A percentile compares a stretch with the other conserved stretches of the same genome.
Evolutionary conservation across 1,284 basidiomycete genomes (phyloP).

Genomic region (Apiotrichum domesticum): DNA sequence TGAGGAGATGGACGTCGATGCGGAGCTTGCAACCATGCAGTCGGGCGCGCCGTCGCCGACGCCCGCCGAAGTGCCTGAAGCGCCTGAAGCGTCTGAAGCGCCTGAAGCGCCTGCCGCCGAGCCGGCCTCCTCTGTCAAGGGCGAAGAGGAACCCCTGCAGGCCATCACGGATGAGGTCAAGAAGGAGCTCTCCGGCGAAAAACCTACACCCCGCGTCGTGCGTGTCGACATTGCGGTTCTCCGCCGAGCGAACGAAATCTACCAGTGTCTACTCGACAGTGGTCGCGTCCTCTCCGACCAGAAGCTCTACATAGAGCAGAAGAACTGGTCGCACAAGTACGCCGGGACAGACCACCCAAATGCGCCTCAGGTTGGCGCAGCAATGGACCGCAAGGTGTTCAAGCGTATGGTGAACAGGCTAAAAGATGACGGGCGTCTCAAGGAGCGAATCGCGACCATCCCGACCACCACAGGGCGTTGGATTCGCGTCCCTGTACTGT

Average conservation of each 20-base stretch:
- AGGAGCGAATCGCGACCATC: conserved; percentile 26
- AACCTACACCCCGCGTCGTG: background rate
- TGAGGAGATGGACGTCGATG: background rate
- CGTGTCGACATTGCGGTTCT: conserved; percentile 29
- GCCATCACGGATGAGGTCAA: conserved; percentile 1
- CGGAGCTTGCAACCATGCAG: background rate
- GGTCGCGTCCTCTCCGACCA: conserved; percentile 27
- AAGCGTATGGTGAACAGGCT: conserved; percentile 19
- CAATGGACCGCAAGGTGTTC: conserved; percentile 36
- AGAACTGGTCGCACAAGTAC: conserved; percentile 26
- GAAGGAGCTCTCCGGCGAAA: background rate
- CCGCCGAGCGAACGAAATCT: conserved; percentile 29
- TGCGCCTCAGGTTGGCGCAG: conserved; percentile 25
- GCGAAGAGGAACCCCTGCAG: conserved; percentile 1
- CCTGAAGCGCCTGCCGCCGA: background rate
- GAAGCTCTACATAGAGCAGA: conserved; percentile 24
- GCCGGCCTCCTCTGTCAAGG: background rate
- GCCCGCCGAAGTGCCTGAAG: too few species aligned
- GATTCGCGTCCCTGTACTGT: conserved; percentile 22
- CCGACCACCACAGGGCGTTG: conserved; percentile 35
- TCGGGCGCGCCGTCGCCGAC: too few species aligned
- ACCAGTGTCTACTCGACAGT: conserved; percentile 25
- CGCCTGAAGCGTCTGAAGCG: too few species aligned
- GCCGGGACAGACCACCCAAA: conserved; percentile 34
- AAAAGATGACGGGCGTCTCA: conserved; percentile 24